Percentiles rank a stretch among this genome's conserved stretches.
Conservation (phyloP, 441 rosid species). For the Bruguiera hainesii region DNA sequence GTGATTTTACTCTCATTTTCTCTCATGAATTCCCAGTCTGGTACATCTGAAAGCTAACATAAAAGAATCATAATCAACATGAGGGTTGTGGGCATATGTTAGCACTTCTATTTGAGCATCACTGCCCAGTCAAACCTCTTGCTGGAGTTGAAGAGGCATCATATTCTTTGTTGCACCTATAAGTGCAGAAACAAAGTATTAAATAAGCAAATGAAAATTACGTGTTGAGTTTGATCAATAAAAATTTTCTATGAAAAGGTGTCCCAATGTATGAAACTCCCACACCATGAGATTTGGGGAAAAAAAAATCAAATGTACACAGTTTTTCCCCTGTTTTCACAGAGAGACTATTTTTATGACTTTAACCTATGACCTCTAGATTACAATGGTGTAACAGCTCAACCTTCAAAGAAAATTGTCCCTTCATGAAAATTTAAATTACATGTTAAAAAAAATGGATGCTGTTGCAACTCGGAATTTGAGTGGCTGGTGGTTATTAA, state of each 20-base stretch:
- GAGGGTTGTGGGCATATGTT: conserved; percentile 1
- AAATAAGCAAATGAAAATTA: not conserved
- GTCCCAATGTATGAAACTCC: no score
- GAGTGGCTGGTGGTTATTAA: not conserved
- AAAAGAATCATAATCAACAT: conserved; percentile 25
- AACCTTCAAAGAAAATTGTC: no score
- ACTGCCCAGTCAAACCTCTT: conserved; percentile 6
- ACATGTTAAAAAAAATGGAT: not conserved
- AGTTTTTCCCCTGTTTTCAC: no score
- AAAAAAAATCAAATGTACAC: no score
- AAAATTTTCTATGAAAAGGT: no score
- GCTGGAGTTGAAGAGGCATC: conserved; percentile 11
- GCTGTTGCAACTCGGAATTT: not conserved
- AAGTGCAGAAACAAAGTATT: conserved; percentile 9
- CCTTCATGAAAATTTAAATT: no score
- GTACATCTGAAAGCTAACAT: conserved; percentile 57
- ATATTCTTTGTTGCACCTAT: conserved; percentile 5
- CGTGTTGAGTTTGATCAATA: not conserved
- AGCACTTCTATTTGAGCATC: not conserved
- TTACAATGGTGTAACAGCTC: no score
- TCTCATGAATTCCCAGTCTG: conserved; percentile 78
- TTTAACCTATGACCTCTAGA: no score
- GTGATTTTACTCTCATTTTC: conserved; percentile 49
- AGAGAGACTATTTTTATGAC: no score
- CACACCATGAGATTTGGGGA: no score